Base-by-base conservation (phyloP, 2,329 filamentous ascomycete genomes). In the Parasarocladium wereldwijsianum region DNA sequence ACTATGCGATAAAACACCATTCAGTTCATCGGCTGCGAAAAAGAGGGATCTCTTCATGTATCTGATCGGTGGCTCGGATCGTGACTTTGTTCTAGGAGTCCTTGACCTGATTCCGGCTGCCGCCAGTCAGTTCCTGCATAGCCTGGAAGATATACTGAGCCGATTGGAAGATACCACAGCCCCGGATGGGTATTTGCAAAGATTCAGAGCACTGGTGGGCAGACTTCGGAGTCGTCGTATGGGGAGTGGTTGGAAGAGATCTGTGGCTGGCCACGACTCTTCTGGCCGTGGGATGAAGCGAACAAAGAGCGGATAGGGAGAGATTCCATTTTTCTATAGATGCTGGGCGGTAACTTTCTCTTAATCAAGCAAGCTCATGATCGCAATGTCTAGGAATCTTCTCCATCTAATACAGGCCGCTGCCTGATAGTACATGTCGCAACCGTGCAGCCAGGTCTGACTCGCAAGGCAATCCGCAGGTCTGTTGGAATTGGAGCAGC, bases 21-120 rank as follows among this genome's bases (percentile, higher is more conserved):
- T 14, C 13, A 26, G 28, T 8, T 20, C 19, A 9, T n/a, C 24
- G 7, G 9, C 25, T 20, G 24, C 6, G 44, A 44, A 1, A 32
- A 37, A 1, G 52, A 51, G 56, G 5, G 65, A 66, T 34, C 50
- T 70, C 7, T 70, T 64, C 44, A 42, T 51, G 24, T 48, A 52
- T 11, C 56, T 70, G 16, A 49, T 70, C 1, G 62, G 64, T 7
- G 55, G 58, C 24, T 40, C 41, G 6, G 55, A 61, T 29, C 38
- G 41, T 5, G 49, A 51, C 38, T 70, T 70, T 36, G 49, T 64
- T 22, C 40, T 67, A 19, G 55, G 51, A 20, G 51, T 57, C 6
- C 50, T 71, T 4, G 44, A 43, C 11, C 43, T 55, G 14, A 46
- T 66, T 2, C 59, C 55, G 2, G 58, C 62, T 26, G 52, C 54